Evolutionary conservation across 2,329 filamentous ascomycete genomes (phyloP), one percentile per base, ranked within the genome.

Genomic region (Teratosphaeria gauchensis): DNA sequence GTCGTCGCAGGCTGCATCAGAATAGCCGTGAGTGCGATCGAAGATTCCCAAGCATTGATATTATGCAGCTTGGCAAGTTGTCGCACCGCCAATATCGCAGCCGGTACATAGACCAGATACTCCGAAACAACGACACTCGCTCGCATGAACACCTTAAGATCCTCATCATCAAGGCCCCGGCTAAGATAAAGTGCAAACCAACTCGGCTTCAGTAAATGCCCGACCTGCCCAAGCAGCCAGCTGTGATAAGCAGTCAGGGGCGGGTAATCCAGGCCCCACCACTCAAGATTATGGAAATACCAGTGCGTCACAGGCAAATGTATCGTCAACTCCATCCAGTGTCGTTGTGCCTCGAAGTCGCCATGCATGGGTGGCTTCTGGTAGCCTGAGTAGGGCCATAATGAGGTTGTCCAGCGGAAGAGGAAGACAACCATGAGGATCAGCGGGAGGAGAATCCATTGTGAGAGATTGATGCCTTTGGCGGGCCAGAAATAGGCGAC

Each of bases 251-350:
- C 95, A 56, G 94, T 99, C 75, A 99, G 82, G 56, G 94, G 94
- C 58, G 94, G 94, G 73, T 99, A 99, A 76, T 99, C 94, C 65
- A 99, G 81, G 0, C 95, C 95, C 94, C 94, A 99, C 87, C 92
- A 99, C 69, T 92, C 82, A 52, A 97, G 79, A 72, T 99, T 92
- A 73, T 99, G 90, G 71, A 95, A 96, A 74, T 99, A 99, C 94
- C 95, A 99, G 73, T 94, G 88, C 11, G 90, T 94, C 42, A 95
- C 81, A 14, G 94, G 94, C 1, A 99, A 79, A 60, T 96, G 84
- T 8, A 84, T 89, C 1, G 94, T 96, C 64, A 99, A 80, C 71
- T 99, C 94, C 92, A 99, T 96, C 94, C 94, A 99, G 74, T 99
- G 94, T 67, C 94, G 80, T 74, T 99, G 94, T 3, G 95, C 94